Conservation (phyloP, 129 eudicot genomes). For the Helianthus tuberosus region DNA sequence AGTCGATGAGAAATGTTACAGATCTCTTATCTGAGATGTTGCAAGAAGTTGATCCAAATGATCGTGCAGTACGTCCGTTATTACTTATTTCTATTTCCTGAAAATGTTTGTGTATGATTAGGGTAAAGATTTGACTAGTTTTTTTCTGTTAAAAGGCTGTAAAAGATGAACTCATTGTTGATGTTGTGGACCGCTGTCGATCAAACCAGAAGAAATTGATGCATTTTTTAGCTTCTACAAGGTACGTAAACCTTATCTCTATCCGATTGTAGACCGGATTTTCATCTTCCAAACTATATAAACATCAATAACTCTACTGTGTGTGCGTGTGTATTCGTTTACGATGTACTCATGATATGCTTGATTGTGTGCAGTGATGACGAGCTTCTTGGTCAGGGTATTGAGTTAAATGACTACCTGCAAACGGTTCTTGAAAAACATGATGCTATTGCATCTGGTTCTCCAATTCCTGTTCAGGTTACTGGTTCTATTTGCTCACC, state of each 20-base stretch:
- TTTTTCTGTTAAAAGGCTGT: conserved; percentile 51
- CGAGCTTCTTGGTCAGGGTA: conserved; percentile 83
- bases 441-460: conserved; percentile 92
- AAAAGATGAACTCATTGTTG: conserved; percentile 82
- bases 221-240: conserved; percentile 69
- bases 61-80: conserved; percentile 53
- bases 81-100: background rate
- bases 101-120: background rate
- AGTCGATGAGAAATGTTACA: conserved; percentile 67
- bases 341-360: background rate
- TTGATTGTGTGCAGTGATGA: conserved; percentile 62
- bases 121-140: conserved; percentile 1
- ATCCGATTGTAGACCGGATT: too few relatives aligned
- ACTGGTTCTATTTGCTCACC: conserved; percentile 26
- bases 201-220: conserved; percentile 83
- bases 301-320: background rate
- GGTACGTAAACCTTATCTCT: conserved; percentile 34
- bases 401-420: conserved; percentile 67
- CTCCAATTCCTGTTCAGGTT: conserved; percentile 60
- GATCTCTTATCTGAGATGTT: conserved; percentile 85
- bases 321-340: background rate
- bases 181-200: conserved; percentile 90
- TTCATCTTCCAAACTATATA: background rate
- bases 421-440: conserved; percentile 74
- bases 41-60: conserved; percentile 80